Conservation (phyloP, 768 basidiomycete species). For the Lactarius hatsudake region DNA sequence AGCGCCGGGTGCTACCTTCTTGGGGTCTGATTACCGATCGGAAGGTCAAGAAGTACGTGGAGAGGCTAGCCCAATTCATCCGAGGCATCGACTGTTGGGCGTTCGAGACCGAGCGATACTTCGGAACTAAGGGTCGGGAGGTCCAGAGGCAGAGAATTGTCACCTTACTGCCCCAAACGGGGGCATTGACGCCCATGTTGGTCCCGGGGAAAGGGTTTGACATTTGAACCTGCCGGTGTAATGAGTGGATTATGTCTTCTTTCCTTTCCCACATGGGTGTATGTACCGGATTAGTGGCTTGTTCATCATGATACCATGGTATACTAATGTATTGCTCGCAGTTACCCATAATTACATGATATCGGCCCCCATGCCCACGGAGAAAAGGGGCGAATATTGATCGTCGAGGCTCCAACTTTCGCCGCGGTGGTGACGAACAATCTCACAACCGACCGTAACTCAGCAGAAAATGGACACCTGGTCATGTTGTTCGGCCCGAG, state of each 20-base stretch:
- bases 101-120: constrained; percentile 39
- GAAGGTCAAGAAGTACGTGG: constrained; percentile 37
- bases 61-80: constrained; percentile 42
- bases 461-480: neutral
- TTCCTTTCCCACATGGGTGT: neutral
- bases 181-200: constrained; percentile 16
- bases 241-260: neutral
- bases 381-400: neutral
- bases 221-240: neutral
- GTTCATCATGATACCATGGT: neutral
- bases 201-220: neutral
- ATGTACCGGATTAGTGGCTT: neutral
- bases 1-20: constrained; percentile 33
- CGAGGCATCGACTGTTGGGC: constrained; percentile 35
- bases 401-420: neutral
- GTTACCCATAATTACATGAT: neutral
- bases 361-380: neutral
- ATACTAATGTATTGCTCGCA: neutral
- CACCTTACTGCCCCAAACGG: constrained; percentile 8
- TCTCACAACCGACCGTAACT: neutral
- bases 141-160: constrained; percentile 27
- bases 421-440: neutral
- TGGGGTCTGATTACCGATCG: constrained; percentile 35
- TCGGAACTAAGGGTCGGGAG: constrained; percentile 32
- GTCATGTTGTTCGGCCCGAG: neutral